phyloP scores from a whole-genome alignment of 495 filamentous ascomycete species.

The Neurospora sp. region DNA sequence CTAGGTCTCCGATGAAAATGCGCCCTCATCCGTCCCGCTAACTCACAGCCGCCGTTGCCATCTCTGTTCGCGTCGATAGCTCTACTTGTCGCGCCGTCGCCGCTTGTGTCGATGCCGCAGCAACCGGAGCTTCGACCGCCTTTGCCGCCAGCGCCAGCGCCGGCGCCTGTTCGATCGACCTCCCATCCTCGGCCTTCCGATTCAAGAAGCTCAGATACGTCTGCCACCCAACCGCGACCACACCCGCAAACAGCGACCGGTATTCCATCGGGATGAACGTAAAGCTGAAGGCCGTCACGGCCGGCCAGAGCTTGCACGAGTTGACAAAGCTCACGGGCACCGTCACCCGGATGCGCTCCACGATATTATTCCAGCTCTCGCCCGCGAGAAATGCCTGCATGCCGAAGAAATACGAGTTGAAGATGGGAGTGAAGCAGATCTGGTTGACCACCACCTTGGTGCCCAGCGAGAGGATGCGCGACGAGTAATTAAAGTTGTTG shows the following conservation, averaged over 20 bases:
- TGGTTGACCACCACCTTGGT: slow-evolving; percentile 79
- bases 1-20: not conserved
- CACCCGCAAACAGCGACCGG: slow-evolving; percentile 65
- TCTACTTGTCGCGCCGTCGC: not conserved
- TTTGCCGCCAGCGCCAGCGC: not conserved
- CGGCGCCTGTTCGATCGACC: not conserved
- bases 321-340: slow-evolving; percentile 70
- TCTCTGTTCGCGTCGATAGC: not conserved
- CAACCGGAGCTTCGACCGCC: not conserved
- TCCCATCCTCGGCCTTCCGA: slow-evolving; percentile 47
- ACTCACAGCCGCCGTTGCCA: not conserved
- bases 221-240: slow-evolving; percentile 82
- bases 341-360: slow-evolving; percentile 60
- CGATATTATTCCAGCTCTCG: slow-evolving; percentile 48
- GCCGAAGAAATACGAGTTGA: slow-evolving; percentile 89
- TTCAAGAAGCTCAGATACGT: slow-evolving; percentile 81
- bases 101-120: not conserved
- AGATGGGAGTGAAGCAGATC: slow-evolving; percentile 69
- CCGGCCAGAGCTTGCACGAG: slow-evolving; percentile 81
- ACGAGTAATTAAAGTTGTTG: slow-evolving; percentile 68
- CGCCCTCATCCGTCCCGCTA: not conserved
- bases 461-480: slow-evolving; percentile 54
- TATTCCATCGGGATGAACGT: slow-evolving; percentile 71
- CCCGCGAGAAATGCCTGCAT: slow-evolving; percentile 58
- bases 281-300: slow-evolving; percentile 79